A percentile compares a stretch with the other conserved stretches of the same genome.
These are phyloP conservation scores for Coniochaeta hoffmannii DNA, from an alignment of 2,329 filamentous ascomycete genomes.

Conservation along the genomic window DNA sequence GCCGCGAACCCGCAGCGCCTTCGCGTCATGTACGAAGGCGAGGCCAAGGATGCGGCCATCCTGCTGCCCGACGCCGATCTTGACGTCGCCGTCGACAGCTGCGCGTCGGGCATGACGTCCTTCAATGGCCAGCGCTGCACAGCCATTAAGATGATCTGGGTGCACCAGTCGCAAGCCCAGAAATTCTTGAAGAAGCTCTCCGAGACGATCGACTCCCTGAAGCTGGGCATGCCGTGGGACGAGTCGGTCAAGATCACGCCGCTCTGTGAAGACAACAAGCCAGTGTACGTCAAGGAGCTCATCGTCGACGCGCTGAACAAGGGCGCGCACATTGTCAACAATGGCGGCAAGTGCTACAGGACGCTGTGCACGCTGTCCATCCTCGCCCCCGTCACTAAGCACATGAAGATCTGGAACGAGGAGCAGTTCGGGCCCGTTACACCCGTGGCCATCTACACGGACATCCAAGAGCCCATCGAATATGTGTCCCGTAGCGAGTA, in stretches of 20 bases:
- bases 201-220: neutral
- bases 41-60: neutral
- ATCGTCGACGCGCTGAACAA: conserved; percentile 1
- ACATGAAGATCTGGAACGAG: conserved; percentile 2
- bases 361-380: conserved; percentile 2
- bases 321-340: conserved; percentile 2
- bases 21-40: conserved; percentile 1
- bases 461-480: neutral
- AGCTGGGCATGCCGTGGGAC: conserved; percentile 3
- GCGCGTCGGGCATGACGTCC: conserved; percentile 2
- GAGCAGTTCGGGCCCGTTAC: conserved; percentile 3
- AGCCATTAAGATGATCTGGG: conserved; percentile 3
- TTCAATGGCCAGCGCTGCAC: conserved; percentile 1
- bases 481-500: neutral
- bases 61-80: neutral
- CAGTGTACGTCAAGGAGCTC: conserved; percentile 2
- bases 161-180: neutral
- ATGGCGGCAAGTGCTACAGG: conserved; percentile 1
- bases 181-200: neutral
- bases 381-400: conserved; percentile 1
- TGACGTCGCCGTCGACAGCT: neutral
- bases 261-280: neutral
- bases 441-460: conserved; percentile 2
- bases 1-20: neutral
- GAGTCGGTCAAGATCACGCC: neutral